Conservation (phyloP, 495 filamentous ascomycete species). For the Podospora bellae-mahoneyi region DNA sequence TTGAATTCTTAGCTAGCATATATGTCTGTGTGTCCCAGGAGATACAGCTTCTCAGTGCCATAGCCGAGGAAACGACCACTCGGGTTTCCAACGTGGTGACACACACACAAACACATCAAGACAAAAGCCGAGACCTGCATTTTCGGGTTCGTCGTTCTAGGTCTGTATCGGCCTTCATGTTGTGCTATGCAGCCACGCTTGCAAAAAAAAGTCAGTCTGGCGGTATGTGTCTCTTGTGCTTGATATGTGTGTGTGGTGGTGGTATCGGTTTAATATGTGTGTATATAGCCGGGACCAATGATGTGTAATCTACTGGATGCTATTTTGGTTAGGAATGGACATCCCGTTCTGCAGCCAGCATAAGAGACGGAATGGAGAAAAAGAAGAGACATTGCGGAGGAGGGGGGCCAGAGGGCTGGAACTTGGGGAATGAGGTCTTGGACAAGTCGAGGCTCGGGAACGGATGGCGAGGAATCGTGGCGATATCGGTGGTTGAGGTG, state of each 20-base stretch:
- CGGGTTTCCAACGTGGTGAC: background rate
- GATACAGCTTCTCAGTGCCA: background rate
- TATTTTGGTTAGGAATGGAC: conserved; percentile 28
- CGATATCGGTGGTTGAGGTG: background rate
- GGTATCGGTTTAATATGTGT: conserved; percentile 26
- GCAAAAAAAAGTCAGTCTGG: background rate
- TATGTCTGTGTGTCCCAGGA: background rate
- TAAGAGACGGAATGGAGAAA: background rate
- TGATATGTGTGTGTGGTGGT: conserved; percentile 9
- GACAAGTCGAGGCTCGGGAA: background rate
- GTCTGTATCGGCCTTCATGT: background rate
- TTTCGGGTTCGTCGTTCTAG: background rate
- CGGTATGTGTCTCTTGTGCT: background rate
- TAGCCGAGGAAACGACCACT: background rate
- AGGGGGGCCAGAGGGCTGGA: background rate
- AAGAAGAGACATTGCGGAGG: background rate
- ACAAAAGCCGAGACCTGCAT: background rate
- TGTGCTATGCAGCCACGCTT: background rate
- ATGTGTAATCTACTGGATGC: conserved; percentile 27
- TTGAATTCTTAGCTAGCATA: background rate
- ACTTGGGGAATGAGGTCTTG: background rate
- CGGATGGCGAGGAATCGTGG: background rate
- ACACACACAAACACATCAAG: background rate
- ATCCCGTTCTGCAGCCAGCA: conserved; percentile 8
- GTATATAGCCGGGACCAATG: conserved; percentile 27